phyloP scores from a whole-genome alignment of 2,329 filamentous ascomycete genomes.

The Stachybotrys chartarum region DNA sequence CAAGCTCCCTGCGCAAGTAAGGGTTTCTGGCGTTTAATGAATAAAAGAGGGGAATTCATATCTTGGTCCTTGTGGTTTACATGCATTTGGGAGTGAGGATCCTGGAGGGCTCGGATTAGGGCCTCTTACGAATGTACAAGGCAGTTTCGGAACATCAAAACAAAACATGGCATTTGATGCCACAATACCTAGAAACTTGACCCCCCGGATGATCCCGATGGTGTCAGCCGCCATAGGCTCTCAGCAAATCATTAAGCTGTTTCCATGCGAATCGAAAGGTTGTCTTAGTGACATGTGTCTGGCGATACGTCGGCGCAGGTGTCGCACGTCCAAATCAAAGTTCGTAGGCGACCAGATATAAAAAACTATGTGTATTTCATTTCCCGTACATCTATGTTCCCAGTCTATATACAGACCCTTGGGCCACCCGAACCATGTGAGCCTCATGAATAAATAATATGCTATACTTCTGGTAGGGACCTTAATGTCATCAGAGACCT shows the following conservation, averaged over 20 bases:
- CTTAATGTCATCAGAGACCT: constrained; percentile 6
- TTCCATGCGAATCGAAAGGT: no score
- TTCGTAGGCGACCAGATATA: background rate
- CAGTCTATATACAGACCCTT: background rate
- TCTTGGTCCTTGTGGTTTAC: constrained; percentile 30
- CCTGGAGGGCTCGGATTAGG: constrained; percentile 21
- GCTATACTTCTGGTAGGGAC: background rate
- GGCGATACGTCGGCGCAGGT: no score
- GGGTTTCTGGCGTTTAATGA: constrained; percentile 28
- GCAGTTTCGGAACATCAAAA: constrained; percentile 22
- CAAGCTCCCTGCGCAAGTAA: constrained; percentile 91
- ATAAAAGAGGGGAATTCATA: constrained; percentile 24
- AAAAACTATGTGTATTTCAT: background rate
- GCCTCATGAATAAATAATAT: background rate
- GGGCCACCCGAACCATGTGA: background rate
- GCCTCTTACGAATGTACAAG: constrained; percentile 29
- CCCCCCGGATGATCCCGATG: no score
- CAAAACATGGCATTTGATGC: background rate
- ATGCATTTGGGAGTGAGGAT: constrained; percentile 33
- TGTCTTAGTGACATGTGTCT: no score
- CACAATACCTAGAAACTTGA: no score
- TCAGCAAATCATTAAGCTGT: no score
- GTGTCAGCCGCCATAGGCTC: no score
- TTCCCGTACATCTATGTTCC: background rate
- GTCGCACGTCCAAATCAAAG: no score